These are phyloP conservation scores for Skeletonema costatum DNA, from an alignment of 108 stramenopile genomes.

Conservation along the genomic window DNA sequence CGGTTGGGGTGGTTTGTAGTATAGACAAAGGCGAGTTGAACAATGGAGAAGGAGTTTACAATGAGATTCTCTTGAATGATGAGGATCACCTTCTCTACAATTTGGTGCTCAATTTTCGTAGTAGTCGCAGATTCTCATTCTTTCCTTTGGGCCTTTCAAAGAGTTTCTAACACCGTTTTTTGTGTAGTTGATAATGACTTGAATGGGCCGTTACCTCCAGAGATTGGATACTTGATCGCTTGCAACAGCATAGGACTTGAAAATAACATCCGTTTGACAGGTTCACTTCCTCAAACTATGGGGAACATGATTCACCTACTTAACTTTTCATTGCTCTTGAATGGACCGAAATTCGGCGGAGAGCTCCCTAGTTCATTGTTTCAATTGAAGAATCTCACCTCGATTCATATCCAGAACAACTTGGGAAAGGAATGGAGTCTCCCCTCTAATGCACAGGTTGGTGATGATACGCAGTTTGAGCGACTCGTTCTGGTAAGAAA, in stretches of 20 bases:
- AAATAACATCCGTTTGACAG: background rate
- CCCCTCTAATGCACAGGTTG: background rate
- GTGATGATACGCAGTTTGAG: background rate
- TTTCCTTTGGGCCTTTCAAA: no score
- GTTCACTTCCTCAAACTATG: background rate
- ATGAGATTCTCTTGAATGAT: background rate
- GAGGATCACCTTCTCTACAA: background rate
- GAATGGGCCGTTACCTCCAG: conserved; percentile 42
- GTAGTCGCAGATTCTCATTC: background rate
- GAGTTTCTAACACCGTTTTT: background rate
- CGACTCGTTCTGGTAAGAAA: background rate
- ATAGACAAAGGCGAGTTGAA: background rate
- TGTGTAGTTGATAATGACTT: conserved; percentile 16
- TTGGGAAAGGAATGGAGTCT: background rate
- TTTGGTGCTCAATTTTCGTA: background rate
- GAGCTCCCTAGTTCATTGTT: conserved; percentile 5
- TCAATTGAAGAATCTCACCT: background rate
- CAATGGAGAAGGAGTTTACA: no score
- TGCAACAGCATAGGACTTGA: background rate
- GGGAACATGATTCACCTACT: background rate
- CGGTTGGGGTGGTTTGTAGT: background rate
- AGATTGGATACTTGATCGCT: conserved; percentile 20
- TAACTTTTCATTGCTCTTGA: background rate
- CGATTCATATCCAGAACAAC: background rate
- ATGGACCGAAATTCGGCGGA: conserved; percentile 8